These are phyloP conservation scores for Cucurbita maxima DNA, from an alignment of 306 rosid species.

Conservation along the genomic window DNA sequence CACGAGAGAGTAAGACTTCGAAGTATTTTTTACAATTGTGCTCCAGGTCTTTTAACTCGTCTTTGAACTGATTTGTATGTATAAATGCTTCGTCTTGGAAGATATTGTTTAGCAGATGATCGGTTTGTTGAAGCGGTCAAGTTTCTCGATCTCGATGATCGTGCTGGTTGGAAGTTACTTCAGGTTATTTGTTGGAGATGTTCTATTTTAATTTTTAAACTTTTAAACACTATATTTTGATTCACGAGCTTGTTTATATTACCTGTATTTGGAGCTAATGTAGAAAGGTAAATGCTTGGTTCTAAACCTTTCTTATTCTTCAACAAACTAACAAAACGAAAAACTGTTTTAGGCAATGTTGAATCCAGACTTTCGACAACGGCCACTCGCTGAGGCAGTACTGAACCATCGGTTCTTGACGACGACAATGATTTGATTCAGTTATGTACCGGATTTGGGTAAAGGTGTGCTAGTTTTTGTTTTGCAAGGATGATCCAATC, in stretches of 20 bases:
- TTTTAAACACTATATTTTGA: not conserved
- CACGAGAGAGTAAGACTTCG: conserved; percentile 54
- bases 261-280: not conserved
- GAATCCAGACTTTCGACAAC: conserved; percentile 65
- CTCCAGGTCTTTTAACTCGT: not conserved
- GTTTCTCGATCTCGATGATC: conserved; percentile 62
- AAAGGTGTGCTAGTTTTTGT: not conserved
- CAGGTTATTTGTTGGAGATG: conserved; percentile 32
- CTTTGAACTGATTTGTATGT: not conserved
- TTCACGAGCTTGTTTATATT: not conserved
- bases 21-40: not conserved
- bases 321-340: not conserved
- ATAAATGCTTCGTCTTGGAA: conserved; percentile 12
- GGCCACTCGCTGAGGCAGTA: conserved; percentile 63
- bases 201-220: not conserved
- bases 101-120: conserved; percentile 81
- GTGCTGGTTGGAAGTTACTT: conserved; percentile 97
- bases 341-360: conserved; percentile 51
- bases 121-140: conserved; percentile 43
- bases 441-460: not conserved
- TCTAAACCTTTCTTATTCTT: not conserved
- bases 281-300: not conserved
- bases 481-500: not conserved
- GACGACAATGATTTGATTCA: conserved; percentile 24
- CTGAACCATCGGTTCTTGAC: conserved; percentile 62